Conservation (phyloP, 495 filamentous ascomycete genomes). For the Talaromyces proteolyticus region DNA sequence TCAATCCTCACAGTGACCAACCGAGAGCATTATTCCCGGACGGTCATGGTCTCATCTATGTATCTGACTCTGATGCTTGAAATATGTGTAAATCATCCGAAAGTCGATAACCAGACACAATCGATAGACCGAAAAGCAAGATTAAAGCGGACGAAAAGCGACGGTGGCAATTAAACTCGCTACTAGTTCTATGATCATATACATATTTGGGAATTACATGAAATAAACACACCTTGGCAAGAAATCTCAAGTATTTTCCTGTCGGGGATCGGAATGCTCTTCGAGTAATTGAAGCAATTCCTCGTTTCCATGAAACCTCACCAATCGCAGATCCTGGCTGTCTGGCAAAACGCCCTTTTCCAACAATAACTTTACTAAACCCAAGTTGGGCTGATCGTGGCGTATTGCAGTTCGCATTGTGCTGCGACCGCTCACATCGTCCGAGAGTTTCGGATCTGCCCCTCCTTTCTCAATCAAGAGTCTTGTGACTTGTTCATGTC, state of each 20-base stretch:
- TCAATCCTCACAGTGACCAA: no score
- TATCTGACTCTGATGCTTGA: no score
- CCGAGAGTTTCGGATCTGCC: background rate
- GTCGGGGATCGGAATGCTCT: background rate
- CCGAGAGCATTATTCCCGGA: no score
- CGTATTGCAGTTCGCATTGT: background rate
- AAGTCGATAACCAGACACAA: no score
- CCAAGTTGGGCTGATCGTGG: background rate
- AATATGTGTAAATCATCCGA: no score
- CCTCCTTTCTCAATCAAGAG: conserved; percentile 37
- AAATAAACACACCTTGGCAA: no score
- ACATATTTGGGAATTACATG: background rate
- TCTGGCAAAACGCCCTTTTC: background rate
- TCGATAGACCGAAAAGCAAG: no score
- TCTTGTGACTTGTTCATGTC: conserved; percentile 29
- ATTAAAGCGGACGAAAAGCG: no score
- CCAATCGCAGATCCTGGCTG: background rate
- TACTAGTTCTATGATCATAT: background rate
- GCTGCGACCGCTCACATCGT: background rate
- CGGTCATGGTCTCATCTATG: no score
- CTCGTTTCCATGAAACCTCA: background rate
- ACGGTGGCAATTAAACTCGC: no score
- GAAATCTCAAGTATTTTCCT: no score
- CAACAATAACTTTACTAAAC: background rate
- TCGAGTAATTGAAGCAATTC: background rate